These are phyloP conservation scores for Cochlearia excelsa DNA, from an alignment of 345 rosid species.

Conservation along the genomic window DNA sequence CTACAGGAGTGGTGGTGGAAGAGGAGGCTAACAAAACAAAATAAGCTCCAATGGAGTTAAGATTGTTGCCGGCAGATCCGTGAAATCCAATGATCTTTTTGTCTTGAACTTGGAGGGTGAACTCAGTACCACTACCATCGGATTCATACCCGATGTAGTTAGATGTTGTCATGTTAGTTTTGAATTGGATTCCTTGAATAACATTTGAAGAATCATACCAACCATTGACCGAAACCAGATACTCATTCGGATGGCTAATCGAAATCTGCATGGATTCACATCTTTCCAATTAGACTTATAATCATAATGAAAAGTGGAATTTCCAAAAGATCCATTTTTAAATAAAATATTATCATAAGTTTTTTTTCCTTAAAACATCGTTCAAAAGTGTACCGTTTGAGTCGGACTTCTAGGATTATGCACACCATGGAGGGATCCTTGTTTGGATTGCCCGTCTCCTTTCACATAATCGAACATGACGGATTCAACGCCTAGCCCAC, in stretches of 20 bases:
- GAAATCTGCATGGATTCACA: not conserved
- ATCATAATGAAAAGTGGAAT: too few species aligned
- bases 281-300: too few species aligned
- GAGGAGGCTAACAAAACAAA: constrained; percentile 14
- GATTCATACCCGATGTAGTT: not conserved
- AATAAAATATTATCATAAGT: not conserved
- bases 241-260: constrained; percentile 24
- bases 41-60: constrained; percentile 37
- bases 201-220: constrained; percentile 22
- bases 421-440: constrained; percentile 17
- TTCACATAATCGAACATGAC: constrained; percentile 29
- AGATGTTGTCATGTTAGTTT: constrained; percentile 11
- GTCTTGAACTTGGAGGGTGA: constrained; percentile 28
- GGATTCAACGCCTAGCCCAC: constrained; percentile 1
- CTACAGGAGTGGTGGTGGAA: not conserved
- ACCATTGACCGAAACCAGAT: constrained; percentile 27
- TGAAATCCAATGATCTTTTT: constrained; percentile 37
- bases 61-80: constrained; percentile 18
- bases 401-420: not conserved
- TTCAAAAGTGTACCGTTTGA: constrained; percentile 1
- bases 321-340: too few species aligned
- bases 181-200: constrained; percentile 25
- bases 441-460: constrained; percentile 10
- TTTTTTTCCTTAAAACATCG: not conserved
- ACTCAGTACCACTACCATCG: constrained; percentile 10